phyloP scores from a whole-genome alignment of 2,329 filamentous ascomycete species.

The Pseudogymnoascus sp. region DNA sequence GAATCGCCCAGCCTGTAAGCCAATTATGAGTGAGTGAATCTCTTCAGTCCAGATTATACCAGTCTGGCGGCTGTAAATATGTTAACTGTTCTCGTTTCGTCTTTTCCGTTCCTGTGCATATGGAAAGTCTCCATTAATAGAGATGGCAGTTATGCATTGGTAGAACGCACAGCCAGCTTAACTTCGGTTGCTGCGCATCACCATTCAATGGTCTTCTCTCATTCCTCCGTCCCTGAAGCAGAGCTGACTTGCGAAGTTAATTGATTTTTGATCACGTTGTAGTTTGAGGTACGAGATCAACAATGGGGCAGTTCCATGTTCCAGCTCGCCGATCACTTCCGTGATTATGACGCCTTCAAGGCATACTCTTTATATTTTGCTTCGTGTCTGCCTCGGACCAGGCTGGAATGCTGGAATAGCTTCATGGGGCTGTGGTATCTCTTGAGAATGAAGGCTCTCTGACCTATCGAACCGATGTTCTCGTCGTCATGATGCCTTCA shows the following conservation, averaged over 20 bases:
- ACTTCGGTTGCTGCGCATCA: background rate
- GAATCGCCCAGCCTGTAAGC: background rate
- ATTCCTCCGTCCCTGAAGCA: background rate
- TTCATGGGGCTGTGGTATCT: background rate
- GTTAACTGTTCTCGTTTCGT: background rate
- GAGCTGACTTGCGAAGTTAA: background rate
- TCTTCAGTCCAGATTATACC: background rate
- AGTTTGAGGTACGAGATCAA: background rate
- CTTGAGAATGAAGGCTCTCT: background rate
- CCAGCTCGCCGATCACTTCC: conserved; percentile 3
- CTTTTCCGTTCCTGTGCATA: background rate
- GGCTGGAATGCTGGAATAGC: background rate
- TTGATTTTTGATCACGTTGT: background rate
- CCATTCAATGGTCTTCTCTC: background rate
- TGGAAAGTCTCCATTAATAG: background rate
- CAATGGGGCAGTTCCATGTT: background rate
- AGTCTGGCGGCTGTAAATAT: background rate
- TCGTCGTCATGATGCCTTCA: background rate
- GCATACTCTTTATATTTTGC: background rate
- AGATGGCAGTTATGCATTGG: background rate
- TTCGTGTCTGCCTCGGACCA: background rate
- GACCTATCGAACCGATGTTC: background rate
- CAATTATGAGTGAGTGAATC: background rate
- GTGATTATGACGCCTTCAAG: background rate
- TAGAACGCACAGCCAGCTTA: background rate